These are phyloP conservation scores for Pichia sp. DNA, from an alignment of 1,139 yeast genomes.

Conservation along the genomic window DNA sequence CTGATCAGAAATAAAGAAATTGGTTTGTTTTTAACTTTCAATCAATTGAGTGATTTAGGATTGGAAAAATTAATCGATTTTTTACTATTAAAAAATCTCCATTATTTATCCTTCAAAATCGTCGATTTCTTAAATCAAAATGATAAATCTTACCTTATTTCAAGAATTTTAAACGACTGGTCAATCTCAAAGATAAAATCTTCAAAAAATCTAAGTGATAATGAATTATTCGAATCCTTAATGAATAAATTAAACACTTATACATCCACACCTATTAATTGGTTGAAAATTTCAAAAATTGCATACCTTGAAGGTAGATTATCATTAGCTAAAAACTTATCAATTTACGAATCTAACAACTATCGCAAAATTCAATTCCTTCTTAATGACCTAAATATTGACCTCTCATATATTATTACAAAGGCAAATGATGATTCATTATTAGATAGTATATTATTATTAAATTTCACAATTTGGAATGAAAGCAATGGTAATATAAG, in stretches of 20 bases:
- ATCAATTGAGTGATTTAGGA: slow-evolving; percentile 45
- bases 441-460: slow-evolving; percentile 23
- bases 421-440: slow-evolving; percentile 66
- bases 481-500: slow-evolving; percentile 25
- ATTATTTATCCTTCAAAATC: slow-evolving; percentile 57
- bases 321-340: slow-evolving; percentile 55
- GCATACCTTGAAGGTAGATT: slow-evolving; percentile 84
- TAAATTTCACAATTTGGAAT: neutral
- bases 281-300: slow-evolving; percentile 55
- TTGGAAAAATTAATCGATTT: slow-evolving; percentile 51
- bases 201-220: slow-evolving; percentile 51
- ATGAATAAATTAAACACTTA: slow-evolving; percentile 36
- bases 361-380: slow-evolving; percentile 57
- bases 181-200: slow-evolving; percentile 63
- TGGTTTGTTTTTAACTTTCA: slow-evolving; percentile 63
- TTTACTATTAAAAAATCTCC: slow-evolving; percentile 54
- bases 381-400: slow-evolving; percentile 27
- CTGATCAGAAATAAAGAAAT: slow-evolving; percentile 55
- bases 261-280: slow-evolving; percentile 39
- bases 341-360: slow-evolving; percentile 63
- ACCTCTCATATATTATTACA: slow-evolving; percentile 60
- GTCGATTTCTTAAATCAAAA: slow-evolving; percentile 46
- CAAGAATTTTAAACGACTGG: slow-evolving; percentile 68
- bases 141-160: slow-evolving; percentile 38
- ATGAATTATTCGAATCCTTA: slow-evolving; percentile 47